Evolutionary conservation across 163 green algal genomes (phyloP).

Genomic region (Prototheca wickerhamii): DNA sequence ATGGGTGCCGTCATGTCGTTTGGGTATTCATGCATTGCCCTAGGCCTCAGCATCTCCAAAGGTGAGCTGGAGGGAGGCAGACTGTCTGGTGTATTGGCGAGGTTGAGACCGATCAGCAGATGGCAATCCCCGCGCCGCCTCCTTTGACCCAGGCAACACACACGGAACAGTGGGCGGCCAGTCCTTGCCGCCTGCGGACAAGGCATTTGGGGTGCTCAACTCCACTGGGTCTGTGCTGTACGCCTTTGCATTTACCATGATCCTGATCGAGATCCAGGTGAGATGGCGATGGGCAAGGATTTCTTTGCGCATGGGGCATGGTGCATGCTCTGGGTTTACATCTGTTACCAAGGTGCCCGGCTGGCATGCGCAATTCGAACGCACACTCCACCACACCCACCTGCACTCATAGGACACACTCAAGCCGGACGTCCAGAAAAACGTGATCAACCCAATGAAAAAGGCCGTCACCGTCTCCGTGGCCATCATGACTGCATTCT

Average conservation of each 20-base stretch:
- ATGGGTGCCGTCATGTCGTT: slow-evolving; percentile 35
- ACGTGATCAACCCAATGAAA: slow-evolving; percentile 29
- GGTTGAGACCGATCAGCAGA: no score
- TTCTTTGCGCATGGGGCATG: not conserved
- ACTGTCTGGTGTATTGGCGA: no score
- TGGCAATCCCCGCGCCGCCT: not conserved
- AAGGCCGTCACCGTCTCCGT: slow-evolving; percentile 24
- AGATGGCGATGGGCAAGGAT: not conserved
- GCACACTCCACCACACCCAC: no score
- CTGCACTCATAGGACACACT: slow-evolving; percentile 27
- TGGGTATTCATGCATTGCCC: slow-evolving; percentile 30
- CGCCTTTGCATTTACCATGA: slow-evolving; percentile 40
- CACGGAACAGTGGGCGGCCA: slow-evolving; percentile 5
- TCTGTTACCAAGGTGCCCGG: no score
- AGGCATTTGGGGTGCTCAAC: slow-evolving; percentile 8
- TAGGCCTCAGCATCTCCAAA: slow-evolving; percentile 23
- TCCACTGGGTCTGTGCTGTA: slow-evolving; percentile 19
- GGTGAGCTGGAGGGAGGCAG: not conserved
- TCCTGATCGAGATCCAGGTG: slow-evolving; percentile 36
- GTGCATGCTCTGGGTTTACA: not conserved
- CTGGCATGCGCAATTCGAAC: no score
- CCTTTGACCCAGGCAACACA: slow-evolving; percentile 4
- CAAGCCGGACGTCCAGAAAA: slow-evolving; percentile 2
- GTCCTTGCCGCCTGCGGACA: slow-evolving; percentile 1
- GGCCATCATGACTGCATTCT: slow-evolving; percentile 31